phyloP scores from a whole-genome alignment of 2,329 filamentous ascomycete species.

The Cercospora berteroae region DNA sequence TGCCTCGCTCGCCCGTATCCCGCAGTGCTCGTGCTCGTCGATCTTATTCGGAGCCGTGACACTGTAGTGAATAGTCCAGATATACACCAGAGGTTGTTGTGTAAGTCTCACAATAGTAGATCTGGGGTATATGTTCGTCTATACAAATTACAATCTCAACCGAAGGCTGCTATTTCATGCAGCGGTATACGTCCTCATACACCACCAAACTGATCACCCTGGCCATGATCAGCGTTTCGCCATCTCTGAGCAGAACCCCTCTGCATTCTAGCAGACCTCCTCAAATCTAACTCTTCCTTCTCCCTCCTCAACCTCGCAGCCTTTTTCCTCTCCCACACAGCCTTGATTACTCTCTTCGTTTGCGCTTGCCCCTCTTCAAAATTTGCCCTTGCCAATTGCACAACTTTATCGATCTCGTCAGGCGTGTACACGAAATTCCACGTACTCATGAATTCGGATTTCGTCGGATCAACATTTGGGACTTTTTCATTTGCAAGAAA shows the following conservation, averaged over 20 bases:
- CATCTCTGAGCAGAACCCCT: conserved; percentile 22
- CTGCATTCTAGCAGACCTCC: conserved; percentile 15
- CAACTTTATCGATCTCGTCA: conserved; percentile 81
- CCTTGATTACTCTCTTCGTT: conserved; percentile 73
- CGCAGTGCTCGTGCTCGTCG: not conserved
- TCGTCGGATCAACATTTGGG: conserved; percentile 76
- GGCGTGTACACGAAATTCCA: conserved; percentile 98
- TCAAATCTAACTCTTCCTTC: conserved; percentile 39
- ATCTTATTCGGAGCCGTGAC: too few relatives aligned
- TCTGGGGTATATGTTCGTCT: not conserved
- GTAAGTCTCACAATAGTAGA: not conserved
- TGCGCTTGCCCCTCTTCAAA: conserved; percentile 78
- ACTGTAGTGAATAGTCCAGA: too few relatives aligned
- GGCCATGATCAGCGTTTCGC: conserved; percentile 28
- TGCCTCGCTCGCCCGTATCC: not conserved
- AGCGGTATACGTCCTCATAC: not conserved
- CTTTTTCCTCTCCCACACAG: conserved; percentile 92
- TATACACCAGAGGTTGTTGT: not conserved
- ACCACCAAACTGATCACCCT: conserved; percentile 30
- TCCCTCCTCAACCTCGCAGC: conserved; percentile 58
- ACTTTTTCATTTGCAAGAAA: conserved; percentile 80
- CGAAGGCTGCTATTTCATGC: not conserved
- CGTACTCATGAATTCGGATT: conserved; percentile 83
- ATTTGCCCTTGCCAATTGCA: conserved; percentile 79
- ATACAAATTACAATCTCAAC: not conserved